Evolutionary conservation across 805 yeast genomes (phyloP), one percentile per base, ranked within the genome.

Genomic region (Saturnispora bothae): DNA sequence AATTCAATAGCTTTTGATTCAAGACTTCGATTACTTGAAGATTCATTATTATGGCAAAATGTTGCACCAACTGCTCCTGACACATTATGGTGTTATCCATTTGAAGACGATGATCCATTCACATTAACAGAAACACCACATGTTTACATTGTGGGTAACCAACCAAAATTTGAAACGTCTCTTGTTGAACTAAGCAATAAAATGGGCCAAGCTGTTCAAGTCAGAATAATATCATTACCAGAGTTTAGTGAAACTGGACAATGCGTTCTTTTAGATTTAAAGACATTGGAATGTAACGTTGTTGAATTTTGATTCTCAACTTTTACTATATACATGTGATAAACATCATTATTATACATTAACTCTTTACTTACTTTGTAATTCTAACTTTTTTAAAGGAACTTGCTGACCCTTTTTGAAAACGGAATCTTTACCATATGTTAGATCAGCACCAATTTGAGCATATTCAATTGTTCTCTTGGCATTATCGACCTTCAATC

Each of bases 1-100:
- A 44, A 54, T 6, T 57, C 47, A 43, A 51, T 41, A 47, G 55
- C 48, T 22, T 41, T 40, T 31, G 56, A 48, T 34, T 53, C 65
- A 2, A 59, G 81, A 40, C 48, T 73, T 14, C 67, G 69, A 16
- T 59, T 79, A 49, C 66, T 89, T 63, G 82, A 78, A 48, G 66
- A 75, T 13, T 80, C 83, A 0, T 52, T 92, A 27, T 60, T 64
- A 33, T 88, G 96, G 95, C 89, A 86, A 50, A 84, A 84, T 51
- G 65, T 83, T 18, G 77, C 83, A 1, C 98, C 98, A 3, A 86
- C 96, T 0, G 94, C 96, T 1, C 98, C 98, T 0, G 97, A 92
- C 52, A 92, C 98, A 0, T 60, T 92, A 31, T 81, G 88, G 69
- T 78, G 94, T 47, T 86, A 84, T 49, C 96, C 98, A 1, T 88